Percentiles rank a stretch among this genome's conserved stretches.
Evolutionary conservation across 2,329 filamentous ascomycete genomes (phyloP).

Genomic region (Passalora sequoiae): DNA sequence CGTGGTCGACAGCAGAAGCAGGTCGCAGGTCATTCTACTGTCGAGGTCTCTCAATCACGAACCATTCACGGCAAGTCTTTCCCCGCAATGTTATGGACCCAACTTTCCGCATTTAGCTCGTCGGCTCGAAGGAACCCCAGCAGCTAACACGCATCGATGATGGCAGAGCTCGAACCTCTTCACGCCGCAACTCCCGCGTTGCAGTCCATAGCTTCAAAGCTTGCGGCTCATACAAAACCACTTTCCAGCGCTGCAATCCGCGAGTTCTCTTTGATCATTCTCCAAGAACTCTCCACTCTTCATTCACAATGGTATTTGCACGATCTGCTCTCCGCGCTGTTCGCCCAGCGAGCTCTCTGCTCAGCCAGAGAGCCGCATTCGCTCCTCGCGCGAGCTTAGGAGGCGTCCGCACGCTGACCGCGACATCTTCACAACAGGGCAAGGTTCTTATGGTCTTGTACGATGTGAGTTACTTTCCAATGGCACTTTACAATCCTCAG

Average conservation of each 20-base stretch:
- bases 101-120: constrained; percentile 3
- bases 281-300: constrained; percentile 7
- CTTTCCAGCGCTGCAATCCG: no score
- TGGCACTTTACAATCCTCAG: constrained; percentile 7
- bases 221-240: constrained; percentile 8
- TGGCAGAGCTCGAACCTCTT: constrained; percentile 4
- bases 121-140: constrained; percentile 8
- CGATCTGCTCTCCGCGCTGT: constrained; percentile 56
- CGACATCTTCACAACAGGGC: constrained; percentile 69
- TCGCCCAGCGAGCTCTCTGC: constrained; percentile 51
- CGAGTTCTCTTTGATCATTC: background rate
- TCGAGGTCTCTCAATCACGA: background rate
- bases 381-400: constrained; percentile 38
- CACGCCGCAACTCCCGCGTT: constrained; percentile 8
- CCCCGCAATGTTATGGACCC: constrained; percentile 2
- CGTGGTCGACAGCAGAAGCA: background rate
- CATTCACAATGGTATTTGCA: constrained; percentile 57
- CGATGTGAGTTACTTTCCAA: constrained; percentile 57
- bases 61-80: constrained; percentile 6
- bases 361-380: constrained; percentile 37
- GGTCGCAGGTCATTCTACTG: no score
- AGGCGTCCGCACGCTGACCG: constrained; percentile 58
- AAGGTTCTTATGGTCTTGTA: constrained; percentile 94
- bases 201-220: constrained; percentile 8
- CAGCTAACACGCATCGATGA: constrained; percentile 12